Conservation (phyloP, 805 yeast species). For the Kregervanrija pseudodelftensis region DNA sequence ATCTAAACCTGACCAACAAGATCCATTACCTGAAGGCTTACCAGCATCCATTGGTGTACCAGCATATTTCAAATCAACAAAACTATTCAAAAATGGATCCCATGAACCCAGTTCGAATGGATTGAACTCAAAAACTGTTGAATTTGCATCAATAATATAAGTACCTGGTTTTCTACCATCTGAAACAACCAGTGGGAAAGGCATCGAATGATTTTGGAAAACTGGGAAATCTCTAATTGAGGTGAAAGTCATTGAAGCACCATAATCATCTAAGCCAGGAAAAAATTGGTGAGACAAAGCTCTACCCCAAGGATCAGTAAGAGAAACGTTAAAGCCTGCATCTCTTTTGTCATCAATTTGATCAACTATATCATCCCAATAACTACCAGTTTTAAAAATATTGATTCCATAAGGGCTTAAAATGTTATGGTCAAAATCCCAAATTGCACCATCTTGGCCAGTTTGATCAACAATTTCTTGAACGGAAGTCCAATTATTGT, state of each 20-base stretch:
- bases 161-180: constrained; percentile 65
- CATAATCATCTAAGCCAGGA: constrained; percentile 49
- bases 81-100: constrained; percentile 68
- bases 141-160: constrained; percentile 47
- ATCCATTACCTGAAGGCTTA: constrained; percentile 30
- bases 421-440: constrained; percentile 64
- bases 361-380: constrained; percentile 46
- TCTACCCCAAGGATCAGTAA: constrained; percentile 80
- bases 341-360: constrained; percentile 44
- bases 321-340: constrained; percentile 62
- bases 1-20: constrained; percentile 66
- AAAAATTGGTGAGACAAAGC: constrained; percentile 69
- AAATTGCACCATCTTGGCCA: constrained; percentile 39
- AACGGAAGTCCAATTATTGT: constrained; percentile 68
- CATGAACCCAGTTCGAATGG: constrained; percentile 82
- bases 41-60: constrained; percentile 66
- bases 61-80: constrained; percentile 59
- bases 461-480: constrained; percentile 43
- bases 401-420: constrained; percentile 58
- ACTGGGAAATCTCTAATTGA: constrained; percentile 54
- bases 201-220: constrained; percentile 58
- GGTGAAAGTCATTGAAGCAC: constrained; percentile 55
- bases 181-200: constrained; percentile 61
- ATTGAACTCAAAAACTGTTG: constrained; percentile 57
- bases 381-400: constrained; percentile 41